Evolutionary conservation across 345 rosid species (phyloP).

Genomic region (Gossypium bickii): DNA sequence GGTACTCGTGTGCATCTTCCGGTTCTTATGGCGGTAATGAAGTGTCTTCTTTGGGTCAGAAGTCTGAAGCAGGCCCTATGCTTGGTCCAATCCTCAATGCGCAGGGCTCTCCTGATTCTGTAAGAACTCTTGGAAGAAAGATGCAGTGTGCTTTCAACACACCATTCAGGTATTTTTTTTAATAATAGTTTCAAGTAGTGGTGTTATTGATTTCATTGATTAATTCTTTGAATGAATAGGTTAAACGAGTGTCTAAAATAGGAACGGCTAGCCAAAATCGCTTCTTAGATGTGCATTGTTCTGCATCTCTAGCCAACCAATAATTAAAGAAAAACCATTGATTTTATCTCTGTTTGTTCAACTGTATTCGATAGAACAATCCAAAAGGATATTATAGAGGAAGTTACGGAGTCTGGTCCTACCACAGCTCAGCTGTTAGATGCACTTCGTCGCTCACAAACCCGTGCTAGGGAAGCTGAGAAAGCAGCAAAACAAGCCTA

Average conservation of each 20-base stretch:
- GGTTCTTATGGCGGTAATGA: constrained; percentile 30
- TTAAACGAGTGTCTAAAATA: not conserved
- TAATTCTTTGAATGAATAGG: not conserved
- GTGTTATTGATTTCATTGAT: not conserved
- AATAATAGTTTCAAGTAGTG: not conserved
- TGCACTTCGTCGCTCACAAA: constrained; percentile 87
- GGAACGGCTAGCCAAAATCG: not conserved
- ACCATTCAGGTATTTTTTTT: constrained; percentile 36
- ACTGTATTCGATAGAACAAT: constrained; percentile 9
- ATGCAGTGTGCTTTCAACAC: constrained; percentile 27
- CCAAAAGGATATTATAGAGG: constrained; percentile 25
- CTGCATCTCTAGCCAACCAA: not conserved
- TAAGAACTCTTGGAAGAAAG: constrained; percentile 17
- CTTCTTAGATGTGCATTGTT: not conserved
- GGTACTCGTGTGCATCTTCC: constrained; percentile 32
- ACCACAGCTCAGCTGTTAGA: constrained; percentile 71
- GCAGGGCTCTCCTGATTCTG: constrained; percentile 20
- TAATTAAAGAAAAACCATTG: not conserved
- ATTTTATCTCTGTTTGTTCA: not conserved
- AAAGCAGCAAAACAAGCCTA: constrained; percentile 68
- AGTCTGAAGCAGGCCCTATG: constrained; percentile 22
- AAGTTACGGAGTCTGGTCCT: constrained; percentile 38
- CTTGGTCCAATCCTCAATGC: constrained; percentile 26
- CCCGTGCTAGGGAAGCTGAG: constrained; percentile 97
- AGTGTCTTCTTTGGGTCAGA: constrained; percentile 28